phyloP scores from a whole-genome alignment of 495 filamentous ascomycete genomes.

The Penicillium fimorum region DNA sequence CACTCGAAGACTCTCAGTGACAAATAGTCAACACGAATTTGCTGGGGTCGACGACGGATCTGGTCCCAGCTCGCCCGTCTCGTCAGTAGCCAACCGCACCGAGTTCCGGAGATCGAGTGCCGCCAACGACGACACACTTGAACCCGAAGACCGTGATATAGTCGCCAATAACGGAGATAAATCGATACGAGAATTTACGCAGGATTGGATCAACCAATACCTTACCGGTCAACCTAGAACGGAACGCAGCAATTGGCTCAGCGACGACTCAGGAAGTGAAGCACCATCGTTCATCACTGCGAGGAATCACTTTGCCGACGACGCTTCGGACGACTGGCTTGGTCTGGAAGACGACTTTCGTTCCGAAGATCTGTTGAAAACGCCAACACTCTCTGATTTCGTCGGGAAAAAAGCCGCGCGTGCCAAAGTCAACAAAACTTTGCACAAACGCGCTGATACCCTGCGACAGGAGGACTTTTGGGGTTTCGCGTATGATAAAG shows the following conservation, averaged over 20 bases:
- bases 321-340: slow-evolving; percentile 44
- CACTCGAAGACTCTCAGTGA: slow-evolving; percentile 47
- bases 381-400: slow-evolving; percentile 46
- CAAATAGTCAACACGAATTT: slow-evolving; percentile 45
- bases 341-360: slow-evolving; percentile 43
- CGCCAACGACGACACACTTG: slow-evolving; percentile 24
- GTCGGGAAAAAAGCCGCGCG: slow-evolving; percentile 35
- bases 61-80: slow-evolving; percentile 38
- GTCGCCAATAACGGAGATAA: slow-evolving; percentile 40
- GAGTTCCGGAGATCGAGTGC: slow-evolving; percentile 52
- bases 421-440: slow-evolving; percentile 44
- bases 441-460: slow-evolving; percentile 61
- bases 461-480: slow-evolving; percentile 59
- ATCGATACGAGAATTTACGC: slow-evolving; percentile 59
- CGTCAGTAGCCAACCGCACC: slow-evolving; percentile 50
- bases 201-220: slow-evolving; percentile 77
- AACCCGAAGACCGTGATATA: slow-evolving; percentile 26
- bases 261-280: slow-evolving; percentile 65
- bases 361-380: slow-evolving; percentile 42
- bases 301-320: slow-evolving; percentile 45
- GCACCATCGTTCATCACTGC: slow-evolving; percentile 48
- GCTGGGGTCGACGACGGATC: slow-evolving; percentile 37
- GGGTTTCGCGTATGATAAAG: slow-evolving; percentile 48
- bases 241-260: slow-evolving; percentile 70
- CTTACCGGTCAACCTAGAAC: slow-evolving; percentile 58